Evolutionary conservation across 1,139 yeast species (phyloP), one percentile per base, ranked within the genome.

Genomic region (Diutina rugosa): DNA sequence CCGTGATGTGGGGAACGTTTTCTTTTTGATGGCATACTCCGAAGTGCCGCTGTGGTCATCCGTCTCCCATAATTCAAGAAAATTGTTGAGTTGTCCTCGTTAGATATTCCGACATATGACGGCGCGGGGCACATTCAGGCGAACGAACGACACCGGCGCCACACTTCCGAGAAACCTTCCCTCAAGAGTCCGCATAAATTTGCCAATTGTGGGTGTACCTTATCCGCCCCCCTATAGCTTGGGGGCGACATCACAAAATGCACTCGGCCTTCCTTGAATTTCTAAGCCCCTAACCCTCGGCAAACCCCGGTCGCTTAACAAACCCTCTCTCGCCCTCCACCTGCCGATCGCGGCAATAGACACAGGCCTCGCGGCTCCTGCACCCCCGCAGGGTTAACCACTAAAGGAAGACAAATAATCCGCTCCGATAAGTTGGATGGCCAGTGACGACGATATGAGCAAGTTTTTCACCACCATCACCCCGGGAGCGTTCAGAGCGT

Each of bases 401-500:
- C 14, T 35, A 35, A 8, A 12, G 14, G 14, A 8, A n/a, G 41
- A 35, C 41, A 35, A 35, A 35, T 35, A 6, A 12, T 35, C 14
- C n/a, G n/a, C 41, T 35, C 9, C 9, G 12, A n/a, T 35, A 35
- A 35, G 41, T 21, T 35, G 41, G 5, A 35, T 35, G 41, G 41
- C 35, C n/a, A 46, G 10, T 26, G 32, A 46, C n/a, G 32, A 48
- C 18, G 35, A 28, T 14, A 48, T 48, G 51, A n/a, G 32, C 38
- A 48, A 48, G 21, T n/a, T 48, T 10, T 49, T 49, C 44, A 49
- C 44, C 53, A 49, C 53, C 28, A 29, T 49, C 53, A 28, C 53
- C n/a, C 53, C 53, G 6, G 18, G n/a, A 9, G 53, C 53, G 26
- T 49, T 30, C 44, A n/a, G 53, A 38, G 44, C 53, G 18, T 30